Conservation (phyloP, 164 flowering plant genomes). For the Protea cynaroides region DNA sequence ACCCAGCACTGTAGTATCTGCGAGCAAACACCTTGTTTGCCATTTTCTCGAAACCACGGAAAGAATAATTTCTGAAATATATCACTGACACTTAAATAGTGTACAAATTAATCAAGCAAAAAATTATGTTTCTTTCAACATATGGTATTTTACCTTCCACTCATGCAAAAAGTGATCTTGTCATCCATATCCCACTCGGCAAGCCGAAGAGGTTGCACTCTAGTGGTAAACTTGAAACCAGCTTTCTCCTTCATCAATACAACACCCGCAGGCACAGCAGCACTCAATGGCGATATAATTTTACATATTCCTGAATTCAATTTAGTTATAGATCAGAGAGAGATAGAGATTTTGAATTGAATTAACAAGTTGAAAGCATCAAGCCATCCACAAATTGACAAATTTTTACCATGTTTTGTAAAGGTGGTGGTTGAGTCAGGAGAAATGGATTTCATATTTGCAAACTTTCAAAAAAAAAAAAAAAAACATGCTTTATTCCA, state of each 20-base stretch:
- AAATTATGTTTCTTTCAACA: background rate
- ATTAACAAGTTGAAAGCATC: background rate
- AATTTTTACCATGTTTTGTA: background rate
- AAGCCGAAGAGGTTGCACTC: slow-evolving; percentile 93
- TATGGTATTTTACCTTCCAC: slow-evolving; percentile 62
- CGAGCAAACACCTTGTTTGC: slow-evolving; percentile 96
- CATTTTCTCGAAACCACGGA: slow-evolving; percentile 95
- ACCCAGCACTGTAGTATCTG: slow-evolving; percentile 79
- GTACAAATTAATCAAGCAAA: slow-evolving; percentile 7
- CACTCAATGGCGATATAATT: slow-evolving; percentile 86
- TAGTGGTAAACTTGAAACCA: slow-evolving; percentile 88
- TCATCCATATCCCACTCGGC: slow-evolving; percentile 93
- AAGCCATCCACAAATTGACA: background rate
- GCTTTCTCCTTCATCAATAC: slow-evolving; percentile 88
- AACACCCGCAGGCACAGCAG: slow-evolving; percentile 91
- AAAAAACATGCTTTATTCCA: too few relatives aligned
- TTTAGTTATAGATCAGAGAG: slow-evolving; percentile 3
- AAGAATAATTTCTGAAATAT: slow-evolving; percentile 81
- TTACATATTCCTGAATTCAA: slow-evolving; percentile 79
- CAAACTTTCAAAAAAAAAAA: too few relatives aligned
- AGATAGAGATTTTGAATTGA: background rate
- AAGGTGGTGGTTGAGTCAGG: too few relatives aligned
- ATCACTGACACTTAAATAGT: slow-evolving; percentile 21
- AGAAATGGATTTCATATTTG: too few relatives aligned
- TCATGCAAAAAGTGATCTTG: slow-evolving; percentile 88